Conservation (phyloP, 2,329 filamentous ascomycete genomes). For the Fusarium aywerte region DNA sequence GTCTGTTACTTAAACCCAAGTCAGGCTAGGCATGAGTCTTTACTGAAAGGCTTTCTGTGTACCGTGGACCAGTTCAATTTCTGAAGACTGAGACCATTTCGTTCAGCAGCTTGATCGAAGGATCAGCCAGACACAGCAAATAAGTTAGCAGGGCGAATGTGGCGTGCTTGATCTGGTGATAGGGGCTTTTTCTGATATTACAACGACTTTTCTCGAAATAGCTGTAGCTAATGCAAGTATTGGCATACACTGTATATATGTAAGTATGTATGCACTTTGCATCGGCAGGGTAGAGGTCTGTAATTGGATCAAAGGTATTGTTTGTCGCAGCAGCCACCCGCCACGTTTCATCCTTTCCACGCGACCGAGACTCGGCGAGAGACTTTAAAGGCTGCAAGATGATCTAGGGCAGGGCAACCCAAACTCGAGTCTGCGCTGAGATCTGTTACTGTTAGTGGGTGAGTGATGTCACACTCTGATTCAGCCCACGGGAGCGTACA, state of each 20-base stretch:
- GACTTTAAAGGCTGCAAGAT: background rate
- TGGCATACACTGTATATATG: background rate
- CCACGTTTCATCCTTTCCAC: slow-evolving; percentile 12
- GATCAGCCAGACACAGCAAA: background rate
- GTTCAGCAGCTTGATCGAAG: background rate
- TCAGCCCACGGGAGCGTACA: slow-evolving; percentile 21
- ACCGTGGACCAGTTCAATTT: too few relatives aligned
- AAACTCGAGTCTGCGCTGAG: slow-evolving; percentile 28
- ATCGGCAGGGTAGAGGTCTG: background rate
- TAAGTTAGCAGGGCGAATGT: background rate
- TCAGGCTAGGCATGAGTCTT: background rate
- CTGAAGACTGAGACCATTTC: background rate
- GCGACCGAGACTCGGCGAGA: background rate
- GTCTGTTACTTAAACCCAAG: background rate
- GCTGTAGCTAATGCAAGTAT: background rate
- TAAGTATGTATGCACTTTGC: background rate
- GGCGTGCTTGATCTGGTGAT: background rate
- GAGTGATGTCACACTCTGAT: slow-evolving; percentile 8
- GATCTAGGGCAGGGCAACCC: background rate
- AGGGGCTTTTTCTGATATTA: background rate
- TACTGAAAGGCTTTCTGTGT: background rate
- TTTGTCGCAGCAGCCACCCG: slow-evolving; percentile 23
- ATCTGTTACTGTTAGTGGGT: background rate
- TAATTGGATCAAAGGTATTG: slow-evolving; percentile 15
- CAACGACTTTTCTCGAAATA: background rate